These are phyloP conservation scores for Coemansia sp. DNA, from an alignment of 192 early-diverging fungal genomes.

Conservation along the genomic window DNA sequence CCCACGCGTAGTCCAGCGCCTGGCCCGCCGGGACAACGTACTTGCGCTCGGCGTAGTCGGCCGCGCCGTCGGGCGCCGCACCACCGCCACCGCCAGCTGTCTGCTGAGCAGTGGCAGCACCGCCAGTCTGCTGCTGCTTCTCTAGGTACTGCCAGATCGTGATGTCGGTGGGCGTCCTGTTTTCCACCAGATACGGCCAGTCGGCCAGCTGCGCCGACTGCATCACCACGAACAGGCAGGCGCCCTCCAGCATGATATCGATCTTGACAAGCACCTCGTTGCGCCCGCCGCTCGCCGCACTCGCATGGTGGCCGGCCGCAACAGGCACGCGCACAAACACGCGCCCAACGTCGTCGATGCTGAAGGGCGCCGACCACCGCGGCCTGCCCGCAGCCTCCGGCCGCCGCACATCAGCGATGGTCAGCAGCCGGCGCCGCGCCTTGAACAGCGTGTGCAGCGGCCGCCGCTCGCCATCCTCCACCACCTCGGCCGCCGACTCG, in stretches of 20 bases:
- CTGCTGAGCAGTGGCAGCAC: not conserved
- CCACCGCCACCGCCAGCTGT: not conserved
- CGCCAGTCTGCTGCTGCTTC: conserved; percentile 8
- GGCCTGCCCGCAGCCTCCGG: too few relatives aligned
- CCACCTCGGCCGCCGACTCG: conserved; percentile 41
- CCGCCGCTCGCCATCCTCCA: conserved; percentile 56
- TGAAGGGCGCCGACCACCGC: conserved; percentile 84
- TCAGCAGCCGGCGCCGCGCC: conserved; percentile 65
- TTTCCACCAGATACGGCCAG: conserved; percentile 90
- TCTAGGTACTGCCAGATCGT: conserved; percentile 70
- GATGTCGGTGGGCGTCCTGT: conserved; percentile 57
- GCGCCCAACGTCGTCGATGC: conserved; percentile 84
- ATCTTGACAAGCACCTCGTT: conserved; percentile 67
- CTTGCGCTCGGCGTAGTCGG: conserved; percentile 15
- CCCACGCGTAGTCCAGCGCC: conserved; percentile 86
- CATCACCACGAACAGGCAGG: conserved; percentile 87
- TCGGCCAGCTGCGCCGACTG: conserved; percentile 64
- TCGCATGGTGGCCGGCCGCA: conserved; percentile 42
- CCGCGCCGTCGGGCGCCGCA: not conserved
- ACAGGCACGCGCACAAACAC: conserved; percentile 77
- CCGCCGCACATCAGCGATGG: conserved; percentile 63
- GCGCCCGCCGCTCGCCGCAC: conserved; percentile 30
- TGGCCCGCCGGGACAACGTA: conserved; percentile 40
- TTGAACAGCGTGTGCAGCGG: conserved; percentile 72
- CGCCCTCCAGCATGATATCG: conserved; percentile 82